Evolutionary conservation across 352 stramenopile species (phyloP), one percentile per base, ranked within the genome.

Genomic region (Phytopythium vexans): DNA sequence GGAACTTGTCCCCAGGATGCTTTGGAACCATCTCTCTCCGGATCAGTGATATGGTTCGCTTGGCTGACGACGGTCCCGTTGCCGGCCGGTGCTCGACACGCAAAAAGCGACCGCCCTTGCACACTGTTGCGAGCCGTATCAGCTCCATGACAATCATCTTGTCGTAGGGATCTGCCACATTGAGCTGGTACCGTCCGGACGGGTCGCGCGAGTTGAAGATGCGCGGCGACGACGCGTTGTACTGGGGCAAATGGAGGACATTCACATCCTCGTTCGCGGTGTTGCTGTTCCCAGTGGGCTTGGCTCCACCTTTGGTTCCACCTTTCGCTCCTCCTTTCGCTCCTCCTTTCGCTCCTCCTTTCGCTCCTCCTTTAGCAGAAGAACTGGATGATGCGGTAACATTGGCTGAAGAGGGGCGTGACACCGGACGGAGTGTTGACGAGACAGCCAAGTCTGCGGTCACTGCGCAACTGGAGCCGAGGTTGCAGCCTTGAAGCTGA

Each of bases 71-170:
- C 27, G 47, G n/a, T 0, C 52, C 31, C 8, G 53, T 47, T 0
- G 44, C 54, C 5, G 37, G 12, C 16, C 82, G 82, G 58, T 93
- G 75, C 34, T 89, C 75, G 4, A 94, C 56, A 8, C 66, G 62
- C 14, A 88, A 37, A 33, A 94, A 92, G 0, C 72, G 71, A 51
- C 83, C 92, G 33, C 82, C 86, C 60, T 91, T 91, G 34, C 80
- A 72, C 8, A 64, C 73, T 31, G 70, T 87, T 4, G 86, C 77
- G 3, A 95, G 66, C 2, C 82, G 80, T n/a, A 89, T 56, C 9
- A 95, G 70, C 49, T 92, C 80, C 49, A 75, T 79, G 1, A 66
- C 62, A 42, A 95, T 86, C 72, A 88, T 92, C 57, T 77, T 76
- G 51, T 90, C 84, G 50, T 93, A 95, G 1, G 86, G 74, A 5